Percentiles rank a stretch among this genome's conserved stretches.
Evolutionary conservation across 1,139 yeast genomes (phyloP).

Genomic region (Nakaseomyces glabratus): DNA sequence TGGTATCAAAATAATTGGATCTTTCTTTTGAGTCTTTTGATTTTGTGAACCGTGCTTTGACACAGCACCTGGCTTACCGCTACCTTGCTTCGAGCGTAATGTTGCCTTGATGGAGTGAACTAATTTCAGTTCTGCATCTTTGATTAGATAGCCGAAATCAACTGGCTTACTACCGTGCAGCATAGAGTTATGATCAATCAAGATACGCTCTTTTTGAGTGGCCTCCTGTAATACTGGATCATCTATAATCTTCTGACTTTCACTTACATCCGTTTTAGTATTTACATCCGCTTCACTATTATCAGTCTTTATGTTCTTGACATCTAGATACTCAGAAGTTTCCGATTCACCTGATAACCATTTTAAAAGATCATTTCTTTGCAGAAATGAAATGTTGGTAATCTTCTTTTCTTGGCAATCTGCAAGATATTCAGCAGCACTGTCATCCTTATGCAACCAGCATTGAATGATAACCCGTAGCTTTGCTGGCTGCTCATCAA

Average conservation of each 20-base stretch:
- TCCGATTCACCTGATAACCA: constrained; percentile 69
- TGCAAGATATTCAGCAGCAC: constrained; percentile 74
- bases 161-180: constrained; percentile 69
- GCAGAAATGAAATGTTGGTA: constrained; percentile 70
- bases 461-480: constrained; percentile 65
- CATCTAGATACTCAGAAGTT: constrained; percentile 43
- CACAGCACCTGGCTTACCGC: constrained; percentile 19
- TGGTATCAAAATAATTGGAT: constrained; percentile 86
- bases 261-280: not conserved
- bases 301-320: constrained; percentile 9
- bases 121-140: constrained; percentile 59
- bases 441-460: constrained; percentile 67
- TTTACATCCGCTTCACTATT: constrained; percentile 9
- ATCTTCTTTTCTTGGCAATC: constrained; percentile 59
- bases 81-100: constrained; percentile 20
- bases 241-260: constrained; percentile 15
- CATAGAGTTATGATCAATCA: constrained; percentile 71
- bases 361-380: constrained; percentile 72
- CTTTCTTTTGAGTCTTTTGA: constrained; percentile 36
- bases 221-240: constrained; percentile 54
- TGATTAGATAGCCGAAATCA: constrained; percentile 64
- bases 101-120: constrained; percentile 44
- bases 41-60: constrained; percentile 12
- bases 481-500: constrained; percentile 44
- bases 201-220: constrained; percentile 50